Evolutionary conservation across 345 rosid genomes (phyloP).

Genomic region (Angophora floribunda): DNA sequence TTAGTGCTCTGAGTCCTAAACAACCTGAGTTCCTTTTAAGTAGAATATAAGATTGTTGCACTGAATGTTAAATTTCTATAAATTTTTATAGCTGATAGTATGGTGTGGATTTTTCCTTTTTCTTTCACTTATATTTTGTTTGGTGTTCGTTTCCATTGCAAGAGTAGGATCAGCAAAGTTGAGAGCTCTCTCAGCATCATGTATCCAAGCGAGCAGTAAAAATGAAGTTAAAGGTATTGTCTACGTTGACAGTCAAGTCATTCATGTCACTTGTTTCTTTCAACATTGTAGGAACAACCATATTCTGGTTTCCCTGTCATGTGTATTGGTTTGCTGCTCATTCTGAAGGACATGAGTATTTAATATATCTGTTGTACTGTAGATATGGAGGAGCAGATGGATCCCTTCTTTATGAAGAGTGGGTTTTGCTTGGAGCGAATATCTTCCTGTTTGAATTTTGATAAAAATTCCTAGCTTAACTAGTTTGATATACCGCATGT

Average conservation of each 20-base stretch:
- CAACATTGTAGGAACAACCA: neutral
- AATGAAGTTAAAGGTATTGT: constrained; percentile 64
- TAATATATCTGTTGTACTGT: too few species aligned
- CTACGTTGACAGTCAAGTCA: neutral
- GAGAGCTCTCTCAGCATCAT: constrained; percentile 93
- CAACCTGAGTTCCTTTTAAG: neutral
- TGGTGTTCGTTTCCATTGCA: neutral
- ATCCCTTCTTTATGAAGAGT: neutral
- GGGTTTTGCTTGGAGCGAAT: neutral
- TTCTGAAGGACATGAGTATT: neutral
- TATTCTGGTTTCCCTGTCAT: neutral
- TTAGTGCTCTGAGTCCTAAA: neutral
- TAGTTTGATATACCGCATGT: neutral
- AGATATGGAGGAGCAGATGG: neutral
- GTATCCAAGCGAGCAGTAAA: constrained; percentile 86
- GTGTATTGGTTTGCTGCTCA: neutral
- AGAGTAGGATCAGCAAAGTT: constrained; percentile 91
- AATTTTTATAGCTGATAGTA: neutral
- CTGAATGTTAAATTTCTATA: neutral
- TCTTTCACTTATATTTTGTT: neutral
- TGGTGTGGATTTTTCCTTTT: neutral
- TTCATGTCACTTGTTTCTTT: neutral
- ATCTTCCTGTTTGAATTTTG: neutral
- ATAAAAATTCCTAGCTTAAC: neutral
- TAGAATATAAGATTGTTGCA: neutral